A percentile compares a stretch with the other conserved stretches of the same genome.
These are phyloP conservation scores for Leptodermis oblonga DNA, from an alignment of 257 asterid species.

Conservation along the genomic window DNA sequence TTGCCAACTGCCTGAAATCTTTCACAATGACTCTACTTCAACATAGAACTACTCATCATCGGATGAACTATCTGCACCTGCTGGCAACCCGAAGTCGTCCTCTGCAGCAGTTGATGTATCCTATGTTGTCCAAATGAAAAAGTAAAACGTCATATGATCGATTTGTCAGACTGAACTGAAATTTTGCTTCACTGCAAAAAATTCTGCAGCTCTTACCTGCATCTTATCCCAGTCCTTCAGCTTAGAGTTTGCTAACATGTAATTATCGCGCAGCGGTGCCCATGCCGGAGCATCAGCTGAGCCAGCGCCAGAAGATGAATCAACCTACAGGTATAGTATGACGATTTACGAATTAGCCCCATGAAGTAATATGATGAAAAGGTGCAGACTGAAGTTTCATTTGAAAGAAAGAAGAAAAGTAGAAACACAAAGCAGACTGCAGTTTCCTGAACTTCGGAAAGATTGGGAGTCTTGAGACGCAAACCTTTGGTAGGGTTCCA, in stretches of 20 bases:
- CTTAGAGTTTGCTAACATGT: slow-evolving; percentile 83
- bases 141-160: background rate
- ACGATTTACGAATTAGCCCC: slow-evolving; percentile 13
- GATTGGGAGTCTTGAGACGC: slow-evolving; percentile 12
- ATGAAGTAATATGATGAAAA: background rate
- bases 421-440: background rate
- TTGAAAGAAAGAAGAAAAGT: background rate
- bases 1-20: background rate
- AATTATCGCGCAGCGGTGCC: slow-evolving; percentile 90
- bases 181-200: background rate
- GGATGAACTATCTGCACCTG: slow-evolving; percentile 51
- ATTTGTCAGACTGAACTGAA: background rate
- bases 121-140: slow-evolving; percentile 28
- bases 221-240: slow-evolving; percentile 92
- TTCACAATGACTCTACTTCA: background rate
- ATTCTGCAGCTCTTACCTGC: slow-evolving; percentile 37
- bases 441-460: background rate
- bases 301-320: slow-evolving; percentile 37
- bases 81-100: slow-evolving; percentile 44
- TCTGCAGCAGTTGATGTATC: slow-evolving; percentile 32
- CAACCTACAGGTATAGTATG: slow-evolving; percentile 43
- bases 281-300: slow-evolving; percentile 64
- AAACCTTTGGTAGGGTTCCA: slow-evolving; percentile 51
- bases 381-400: background rate
- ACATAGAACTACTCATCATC: slow-evolving; percentile 41